Evolutionary conservation across 371 early-diverging fungal genomes (phyloP), one percentile per base, ranked within the genome.

Genomic region (Encephalitozoon romaleae): DNA sequence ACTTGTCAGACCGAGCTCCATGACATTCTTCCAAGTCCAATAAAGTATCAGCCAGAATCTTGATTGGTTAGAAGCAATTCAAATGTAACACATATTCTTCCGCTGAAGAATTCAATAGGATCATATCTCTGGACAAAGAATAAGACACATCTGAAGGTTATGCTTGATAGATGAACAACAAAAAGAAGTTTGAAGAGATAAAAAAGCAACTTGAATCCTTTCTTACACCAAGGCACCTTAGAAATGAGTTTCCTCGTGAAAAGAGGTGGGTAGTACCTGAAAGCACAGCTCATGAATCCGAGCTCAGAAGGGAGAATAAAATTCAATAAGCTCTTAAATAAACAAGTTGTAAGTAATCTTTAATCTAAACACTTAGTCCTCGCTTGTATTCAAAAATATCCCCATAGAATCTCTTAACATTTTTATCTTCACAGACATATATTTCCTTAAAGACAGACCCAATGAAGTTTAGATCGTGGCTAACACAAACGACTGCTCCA

Each of bases 401-500:
- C 51, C 78, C 75, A 23, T 53, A 65, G 53, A 67, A 81, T 25
- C 47, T 64, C 45, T 43, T 72, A 4, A 81, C 21, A 23, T 28
- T 59, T 5, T 49, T 38, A 51, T 67, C 87, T 82, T 94, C 94
- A 86, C 94, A 94, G 45, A 94, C 88, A 91, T 92, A 94, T 73
- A 98, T 93, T 82, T 93, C 93, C 42, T 88, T 89, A 86, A 93
- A 92, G 3, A 91, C 90, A 25, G 88, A 86, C 76, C 89, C 89
- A 65, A 94, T 88, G 80, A 94, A 93, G 65, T 89, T 88, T 79
- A 92, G 88, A 88, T 98, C 98, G 91, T 98, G 98, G 80, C 92
- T 91, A 26, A 98, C 96, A 72, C 96, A 88, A 21, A 98, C 95
- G 47, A 96, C 93, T 81, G 94, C 96, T 65, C 95, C 95, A 65